Evolutionary conservation across 495 filamentous ascomycete genomes (phyloP).

Genomic region (Staphylotrichum longicolle): DNA sequence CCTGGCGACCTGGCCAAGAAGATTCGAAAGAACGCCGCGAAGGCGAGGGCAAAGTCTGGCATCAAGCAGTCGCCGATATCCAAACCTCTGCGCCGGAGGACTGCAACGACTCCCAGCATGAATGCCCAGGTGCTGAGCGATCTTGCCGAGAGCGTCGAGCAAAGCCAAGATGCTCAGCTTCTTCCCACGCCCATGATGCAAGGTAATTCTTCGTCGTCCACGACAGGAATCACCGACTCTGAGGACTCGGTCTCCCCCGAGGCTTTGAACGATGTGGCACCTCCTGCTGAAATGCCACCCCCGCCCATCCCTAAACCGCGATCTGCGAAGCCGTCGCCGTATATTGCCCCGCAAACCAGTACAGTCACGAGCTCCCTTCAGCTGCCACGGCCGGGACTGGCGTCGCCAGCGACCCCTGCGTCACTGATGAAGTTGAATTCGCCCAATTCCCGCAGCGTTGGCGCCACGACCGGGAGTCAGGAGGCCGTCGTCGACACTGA

Average conservation of each 20-base stretch:
- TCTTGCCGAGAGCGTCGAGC: constrained; percentile 42
- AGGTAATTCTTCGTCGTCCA: constrained; percentile 35
- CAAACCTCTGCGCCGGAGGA: constrained; percentile 69
- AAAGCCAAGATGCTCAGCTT: constrained; percentile 23
- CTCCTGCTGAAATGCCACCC: constrained; percentile 52
- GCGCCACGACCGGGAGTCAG: constrained; percentile 32
- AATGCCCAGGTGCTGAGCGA: constrained; percentile 56
- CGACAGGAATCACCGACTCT: constrained; percentile 41
- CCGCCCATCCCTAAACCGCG: constrained; percentile 52
- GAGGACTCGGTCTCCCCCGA: constrained; percentile 58
- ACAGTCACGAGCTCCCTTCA: constrained; percentile 23
- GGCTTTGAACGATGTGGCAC: constrained; percentile 37
- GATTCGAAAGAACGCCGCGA: constrained; percentile 44
- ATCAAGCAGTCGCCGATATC: constrained; percentile 82
- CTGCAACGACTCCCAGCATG: constrained; percentile 54
- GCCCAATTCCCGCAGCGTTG: constrained; percentile 40
- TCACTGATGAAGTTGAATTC: constrained; percentile 70
- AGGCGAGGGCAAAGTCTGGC: constrained; percentile 46
- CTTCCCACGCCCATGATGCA: constrained; percentile 28
- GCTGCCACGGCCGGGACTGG: constrained; percentile 33
- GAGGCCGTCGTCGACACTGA: constrained; percentile 49
- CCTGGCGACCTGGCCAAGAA: constrained; percentile 48
- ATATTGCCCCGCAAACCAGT: constrained; percentile 44
- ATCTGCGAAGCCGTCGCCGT: constrained; percentile 50
- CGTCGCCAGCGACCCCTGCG: constrained; percentile 72